These are phyloP conservation scores for Amaranthus hypochondriacus DNA, from an alignment of 148 eudicot genomes.

Conservation along the genomic window DNA sequence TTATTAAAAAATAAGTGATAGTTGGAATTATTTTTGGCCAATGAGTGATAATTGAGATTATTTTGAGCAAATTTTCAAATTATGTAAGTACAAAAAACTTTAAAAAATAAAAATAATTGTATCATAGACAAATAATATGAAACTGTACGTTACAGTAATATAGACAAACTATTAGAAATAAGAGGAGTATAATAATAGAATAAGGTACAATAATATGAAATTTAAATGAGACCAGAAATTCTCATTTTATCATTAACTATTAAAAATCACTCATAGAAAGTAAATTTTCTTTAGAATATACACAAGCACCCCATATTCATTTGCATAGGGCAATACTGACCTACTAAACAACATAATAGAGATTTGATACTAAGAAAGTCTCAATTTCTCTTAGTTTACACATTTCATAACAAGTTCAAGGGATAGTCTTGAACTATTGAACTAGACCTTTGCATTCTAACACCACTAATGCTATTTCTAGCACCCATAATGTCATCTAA, in stretches of 20 bases:
- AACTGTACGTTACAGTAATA: too few species aligned
- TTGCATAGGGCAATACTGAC: background rate
- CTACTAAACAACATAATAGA: background rate
- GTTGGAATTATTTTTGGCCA: too few species aligned
- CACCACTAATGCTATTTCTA: constrained; percentile 70
- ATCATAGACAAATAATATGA: background rate
- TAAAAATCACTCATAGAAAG: background rate
- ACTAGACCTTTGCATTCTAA: constrained; percentile 64
- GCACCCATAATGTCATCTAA: constrained; percentile 75
- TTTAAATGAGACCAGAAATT: too few species aligned
- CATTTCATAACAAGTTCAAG: constrained; percentile 32
- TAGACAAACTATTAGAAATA: too few species aligned
- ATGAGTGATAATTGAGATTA: too few species aligned
- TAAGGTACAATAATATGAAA: too few species aligned
- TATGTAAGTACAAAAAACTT: too few species aligned
- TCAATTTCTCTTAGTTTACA: constrained; percentile 3
- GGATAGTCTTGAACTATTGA: constrained; percentile 48
- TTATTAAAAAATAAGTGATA: too few species aligned
- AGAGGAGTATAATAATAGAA: too few species aligned
- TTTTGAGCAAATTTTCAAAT: too few species aligned
- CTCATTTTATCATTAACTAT: too few species aligned
- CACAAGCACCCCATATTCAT: constrained; percentile 16
- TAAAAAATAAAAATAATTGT: background rate
- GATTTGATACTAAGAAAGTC: background rate
- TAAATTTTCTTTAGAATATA: constrained; percentile 22